Percentiles rank a stretch among this genome's conserved stretches.
Conservation (phyloP, 768 basidiomycete species). For the Pisolithus albus region DNA sequence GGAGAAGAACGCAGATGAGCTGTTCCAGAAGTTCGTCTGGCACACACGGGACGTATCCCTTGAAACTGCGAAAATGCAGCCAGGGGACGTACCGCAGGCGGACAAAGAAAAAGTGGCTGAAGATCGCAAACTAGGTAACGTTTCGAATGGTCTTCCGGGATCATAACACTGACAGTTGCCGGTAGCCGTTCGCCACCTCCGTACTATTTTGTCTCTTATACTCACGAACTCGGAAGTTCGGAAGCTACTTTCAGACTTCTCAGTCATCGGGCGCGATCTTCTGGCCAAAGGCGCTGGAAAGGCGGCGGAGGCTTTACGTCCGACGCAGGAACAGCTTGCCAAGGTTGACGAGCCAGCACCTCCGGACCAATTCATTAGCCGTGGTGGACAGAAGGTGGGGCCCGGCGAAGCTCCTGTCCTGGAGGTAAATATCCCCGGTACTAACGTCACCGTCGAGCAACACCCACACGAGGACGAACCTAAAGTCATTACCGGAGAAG, state of each 20-base stretch:
- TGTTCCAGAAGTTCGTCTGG: conserved; percentile 89
- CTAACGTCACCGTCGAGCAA: conserved; percentile 37
- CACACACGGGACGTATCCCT: conserved; percentile 49
- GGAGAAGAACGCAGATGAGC: conserved; percentile 85
- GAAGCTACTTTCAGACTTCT: conserved; percentile 78
- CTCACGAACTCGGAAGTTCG: conserved; percentile 91
- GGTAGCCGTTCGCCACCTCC: conserved; percentile 77
- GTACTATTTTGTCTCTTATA: conserved; percentile 79
- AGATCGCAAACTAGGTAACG: conserved; percentile 59
- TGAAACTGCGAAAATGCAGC: conserved; percentile 36
- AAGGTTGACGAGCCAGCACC: conserved; percentile 66
- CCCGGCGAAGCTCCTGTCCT: conserved; percentile 43
- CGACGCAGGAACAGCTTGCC: conserved; percentile 53
- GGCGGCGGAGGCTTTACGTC: conserved; percentile 62
- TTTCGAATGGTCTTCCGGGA: background rate
- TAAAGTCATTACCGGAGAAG: conserved; percentile 26
- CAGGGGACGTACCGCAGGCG: conserved; percentile 38
- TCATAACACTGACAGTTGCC: background rate
- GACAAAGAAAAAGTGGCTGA: conserved; percentile 45
- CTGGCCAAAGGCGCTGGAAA: conserved; percentile 69
- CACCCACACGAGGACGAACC: conserved; percentile 47
- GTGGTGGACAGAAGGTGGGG: conserved; percentile 34
- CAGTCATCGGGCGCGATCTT: conserved; percentile 74
- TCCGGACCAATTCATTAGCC: conserved; percentile 55
- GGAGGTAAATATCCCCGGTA: conserved; percentile 39